Evolutionary conservation across 1,284 basidiomycete species (phyloP).

Genomic region (Ganoderma boninense): DNA sequence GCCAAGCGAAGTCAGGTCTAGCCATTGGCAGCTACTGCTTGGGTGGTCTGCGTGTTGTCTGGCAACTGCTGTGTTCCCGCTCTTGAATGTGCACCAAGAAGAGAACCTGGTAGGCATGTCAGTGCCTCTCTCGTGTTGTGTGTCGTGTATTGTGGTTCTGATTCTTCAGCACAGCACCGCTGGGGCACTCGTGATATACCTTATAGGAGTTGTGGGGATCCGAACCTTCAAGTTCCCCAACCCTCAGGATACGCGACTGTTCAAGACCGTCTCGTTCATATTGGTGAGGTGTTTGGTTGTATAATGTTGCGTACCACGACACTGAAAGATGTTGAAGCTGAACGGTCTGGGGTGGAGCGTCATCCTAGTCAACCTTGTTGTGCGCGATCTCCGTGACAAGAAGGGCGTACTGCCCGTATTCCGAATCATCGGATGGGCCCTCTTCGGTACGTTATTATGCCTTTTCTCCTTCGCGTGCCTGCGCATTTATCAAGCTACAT

Average conservation of each 20-base stretch:
- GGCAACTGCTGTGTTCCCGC: constrained; percentile 71
- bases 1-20: constrained; percentile 44
- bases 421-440: constrained; percentile 62
- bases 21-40: constrained; percentile 42
- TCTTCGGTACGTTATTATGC: constrained; percentile 59
- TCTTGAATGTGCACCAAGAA: constrained; percentile 77
- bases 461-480: constrained; percentile 15
- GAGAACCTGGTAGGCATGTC: constrained; percentile 74
- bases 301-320: too few species aligned
- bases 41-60: constrained; percentile 67
- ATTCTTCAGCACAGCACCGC: constrained; percentile 3
- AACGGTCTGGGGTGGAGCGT: constrained; percentile 26
- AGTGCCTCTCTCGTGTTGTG: constrained; percentile 31
- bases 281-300: constrained; percentile 7
- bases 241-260: constrained; percentile 10
- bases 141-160: neutral
- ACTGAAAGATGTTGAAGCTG: constrained; percentile 11
- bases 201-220: constrained; percentile 13
- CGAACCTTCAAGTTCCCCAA: constrained; percentile 13
- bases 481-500: neutral
- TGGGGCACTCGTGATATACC: constrained; percentile 22
- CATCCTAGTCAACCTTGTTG: constrained; percentile 25
- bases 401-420: constrained; percentile 19
- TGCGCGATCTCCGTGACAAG: constrained; percentile 28
- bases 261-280: constrained; percentile 14